These are phyloP conservation scores for Rhizopogon sp. DNA, from an alignment of 768 basidiomycete species.

Conservation along the genomic window DNA sequence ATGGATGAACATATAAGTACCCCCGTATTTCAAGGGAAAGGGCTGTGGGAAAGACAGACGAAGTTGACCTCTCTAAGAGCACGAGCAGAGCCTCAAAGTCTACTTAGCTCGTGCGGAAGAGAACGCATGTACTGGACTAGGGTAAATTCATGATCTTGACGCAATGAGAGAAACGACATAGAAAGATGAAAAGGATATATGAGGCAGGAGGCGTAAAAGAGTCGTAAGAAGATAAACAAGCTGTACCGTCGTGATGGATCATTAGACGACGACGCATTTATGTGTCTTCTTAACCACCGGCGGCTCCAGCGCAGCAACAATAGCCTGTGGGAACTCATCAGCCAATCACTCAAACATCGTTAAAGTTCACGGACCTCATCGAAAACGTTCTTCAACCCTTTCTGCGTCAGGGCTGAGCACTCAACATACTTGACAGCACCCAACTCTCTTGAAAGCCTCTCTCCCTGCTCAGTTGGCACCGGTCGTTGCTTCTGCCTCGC, in stretches of 20 bases:
- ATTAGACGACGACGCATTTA: conserved; percentile 84
- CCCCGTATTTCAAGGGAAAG: conserved; percentile 18
- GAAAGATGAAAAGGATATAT: conserved; percentile 30
- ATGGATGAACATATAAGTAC: conserved; percentile 22
- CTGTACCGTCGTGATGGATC: conserved; percentile 18
- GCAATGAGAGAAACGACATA: conserved; percentile 15
- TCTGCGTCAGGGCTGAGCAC: conserved; percentile 98
- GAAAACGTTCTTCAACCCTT: conserved; percentile 99
- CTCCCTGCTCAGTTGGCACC: conserved; percentile 82
- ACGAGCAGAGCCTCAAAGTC: conserved; percentile 15
- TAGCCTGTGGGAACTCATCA: conserved; percentile 56
- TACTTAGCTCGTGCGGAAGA: conserved; percentile 21
- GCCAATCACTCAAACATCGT: background rate
- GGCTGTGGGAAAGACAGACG: background rate
- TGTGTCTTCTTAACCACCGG: conserved; percentile 81
- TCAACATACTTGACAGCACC: conserved; percentile 99
- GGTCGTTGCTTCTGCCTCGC: conserved; percentile 95
- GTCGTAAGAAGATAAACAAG: conserved; percentile 31
- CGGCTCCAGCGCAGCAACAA: conserved; percentile 97
- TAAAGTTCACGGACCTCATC: conserved; percentile 74
- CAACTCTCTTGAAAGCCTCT: conserved; percentile 92
- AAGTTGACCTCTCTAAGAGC: conserved; percentile 6
- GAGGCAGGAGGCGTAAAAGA: conserved; percentile 27
- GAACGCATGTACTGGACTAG: conserved; percentile 14
- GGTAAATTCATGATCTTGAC: conserved; percentile 20